phyloP scores from a whole-genome alignment of 1,284 basidiomycete genomes.

The Pseudozyma pruni region DNA sequence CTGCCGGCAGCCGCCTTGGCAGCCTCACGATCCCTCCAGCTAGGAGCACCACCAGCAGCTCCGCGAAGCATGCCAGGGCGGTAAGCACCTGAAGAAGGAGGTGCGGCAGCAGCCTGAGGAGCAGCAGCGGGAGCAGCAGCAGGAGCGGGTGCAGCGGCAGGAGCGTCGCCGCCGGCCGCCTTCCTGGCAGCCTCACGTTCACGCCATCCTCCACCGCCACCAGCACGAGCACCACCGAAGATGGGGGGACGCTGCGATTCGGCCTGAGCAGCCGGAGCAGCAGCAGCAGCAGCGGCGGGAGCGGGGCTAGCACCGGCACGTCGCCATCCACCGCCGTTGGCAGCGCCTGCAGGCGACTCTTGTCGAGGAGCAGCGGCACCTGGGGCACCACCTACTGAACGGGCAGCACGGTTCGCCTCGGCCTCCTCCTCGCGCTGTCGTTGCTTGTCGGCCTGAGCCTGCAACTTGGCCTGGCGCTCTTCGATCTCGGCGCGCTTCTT shows the following conservation, averaged over 20 bases:
- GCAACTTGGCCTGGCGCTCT: conserved; percentile 61
- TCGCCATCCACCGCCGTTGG: conserved; percentile 15
- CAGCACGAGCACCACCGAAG: conserved; percentile 34
- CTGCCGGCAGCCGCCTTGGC: conserved; percentile 41
- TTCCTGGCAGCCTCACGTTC: conserved; percentile 29
- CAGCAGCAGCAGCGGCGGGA: conserved; percentile 17
- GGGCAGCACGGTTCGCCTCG: conserved; percentile 31
- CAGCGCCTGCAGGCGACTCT: conserved; percentile 21
- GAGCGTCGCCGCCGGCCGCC: conserved; percentile 24
- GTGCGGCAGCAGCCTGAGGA: conserved; percentile 15
- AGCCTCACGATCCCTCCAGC: conserved; percentile 49
- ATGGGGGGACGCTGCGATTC: conserved; percentile 37
- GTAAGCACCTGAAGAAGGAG: conserved; percentile 32
- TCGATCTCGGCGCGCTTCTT: conserved; percentile 65
- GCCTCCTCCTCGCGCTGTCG: conserved; percentile 59
- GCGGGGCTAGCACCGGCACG: conserved; percentile 12
- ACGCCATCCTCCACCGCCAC: conserved; percentile 31
- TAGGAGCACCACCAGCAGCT: conserved; percentile 16
- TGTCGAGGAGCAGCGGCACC: conserved; percentile 14
- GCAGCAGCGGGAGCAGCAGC: conserved; percentile 18
- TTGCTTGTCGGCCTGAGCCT: conserved; percentile 57
- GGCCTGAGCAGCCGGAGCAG: conserved; percentile 13
- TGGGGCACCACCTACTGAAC: conserved; percentile 14
- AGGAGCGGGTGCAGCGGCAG: conserved; percentile 18
- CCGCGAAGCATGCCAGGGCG: conserved; percentile 43